Base-by-base conservation (phyloP, 192 early-diverging fungal genomes). In the Umbelopsis ramanniana region DNA sequence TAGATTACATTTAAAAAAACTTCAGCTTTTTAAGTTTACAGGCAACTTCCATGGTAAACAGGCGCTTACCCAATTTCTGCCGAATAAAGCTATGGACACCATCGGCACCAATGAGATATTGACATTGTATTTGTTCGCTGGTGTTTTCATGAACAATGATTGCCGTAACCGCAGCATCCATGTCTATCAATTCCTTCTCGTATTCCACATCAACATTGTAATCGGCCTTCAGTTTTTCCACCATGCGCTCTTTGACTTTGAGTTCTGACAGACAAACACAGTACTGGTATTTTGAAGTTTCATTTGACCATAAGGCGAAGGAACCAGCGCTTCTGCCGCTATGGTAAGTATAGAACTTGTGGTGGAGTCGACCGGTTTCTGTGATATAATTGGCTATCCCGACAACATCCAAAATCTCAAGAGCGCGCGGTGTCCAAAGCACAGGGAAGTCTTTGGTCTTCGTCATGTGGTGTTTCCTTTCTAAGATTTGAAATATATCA, bases 11-110 rank as follows among this genome's bases (percentile, higher is more conserved):
- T 26, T 29, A 6, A 3, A 26, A 54, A 24, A n/a, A n/a, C n/a
- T n/a, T n/a, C n/a, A n/a, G n/a, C n/a, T n/a, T n/a, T n/a, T n/a
- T n/a, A n/a, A n/a, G n/a, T n/a, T n/a, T n/a, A n/a, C n/a, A n/a
- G n/a, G n/a, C n/a, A n/a, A 24, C 6, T 43, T 12, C 40, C 40
- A 43, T 12, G 0, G 11, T 43, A 24, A 0, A 24, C 2, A 54
- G 4, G 17, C 12, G 29, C 57, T 19, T 63, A 63, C 57, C 57
- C 33, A 63, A 26, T 14, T 35, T 63, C 26, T 63, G 57, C 10
- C 57, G 57, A 29, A 63, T 63, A n/a, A 37, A 63, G n/a, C 57
- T 63, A 35, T 63, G 57, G 37, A 63, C 57, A 19, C 57, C 57
- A n/a, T 63, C 57, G 3, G 57, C 57, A 6, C 57, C 57, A n/a